These are phyloP conservation scores for Ophiostoma pallidulum DNA, from an alignment of 2,329 filamentous ascomycete species.

Conservation along the genomic window DNA sequence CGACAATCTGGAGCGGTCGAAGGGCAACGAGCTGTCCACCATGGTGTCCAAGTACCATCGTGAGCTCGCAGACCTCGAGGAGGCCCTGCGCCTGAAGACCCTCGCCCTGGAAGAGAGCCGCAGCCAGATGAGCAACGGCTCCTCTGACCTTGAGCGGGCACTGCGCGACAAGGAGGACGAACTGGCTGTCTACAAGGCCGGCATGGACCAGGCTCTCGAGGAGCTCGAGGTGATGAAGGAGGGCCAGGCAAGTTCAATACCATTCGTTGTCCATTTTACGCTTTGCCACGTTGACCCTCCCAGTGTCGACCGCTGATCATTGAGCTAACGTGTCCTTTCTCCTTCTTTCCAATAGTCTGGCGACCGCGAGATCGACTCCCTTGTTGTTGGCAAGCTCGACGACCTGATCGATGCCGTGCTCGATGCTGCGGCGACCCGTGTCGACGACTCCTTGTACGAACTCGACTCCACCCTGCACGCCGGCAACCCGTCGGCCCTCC, in stretches of 20 bases:
- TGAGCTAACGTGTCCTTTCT: conserved; percentile 31
- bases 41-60: conserved; percentile 95
- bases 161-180: conserved; percentile 95
- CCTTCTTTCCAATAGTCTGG: conserved; percentile 56
- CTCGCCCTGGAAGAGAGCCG: conserved; percentile 77
- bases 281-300: too few species aligned
- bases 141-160: conserved; percentile 74
- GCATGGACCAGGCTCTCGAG: conserved; percentile 91
- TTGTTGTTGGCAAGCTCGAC: conserved; percentile 88
- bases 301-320: too few species aligned
- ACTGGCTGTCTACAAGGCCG: conserved; percentile 94
- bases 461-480: conserved; percentile 97
- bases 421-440: conserved; percentile 82
- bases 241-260: conserved; percentile 37
- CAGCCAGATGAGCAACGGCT: conserved; percentile 66
- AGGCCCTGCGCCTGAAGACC: conserved; percentile 80
- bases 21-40: conserved; percentile 88
- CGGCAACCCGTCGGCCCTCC: conserved; percentile 94
- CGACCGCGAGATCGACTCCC: conserved; percentile 82
- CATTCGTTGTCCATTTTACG: neutral
- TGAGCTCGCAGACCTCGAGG: conserved; percentile 93
- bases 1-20: conserved; percentile 84
- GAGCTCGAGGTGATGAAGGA: conserved; percentile 82
- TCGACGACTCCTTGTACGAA: conserved; percentile 95
- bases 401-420: conserved; percentile 96